Evolutionary conservation across 148 eudicot species (phyloP).

Genomic region (Chenopodium formosanum): DNA sequence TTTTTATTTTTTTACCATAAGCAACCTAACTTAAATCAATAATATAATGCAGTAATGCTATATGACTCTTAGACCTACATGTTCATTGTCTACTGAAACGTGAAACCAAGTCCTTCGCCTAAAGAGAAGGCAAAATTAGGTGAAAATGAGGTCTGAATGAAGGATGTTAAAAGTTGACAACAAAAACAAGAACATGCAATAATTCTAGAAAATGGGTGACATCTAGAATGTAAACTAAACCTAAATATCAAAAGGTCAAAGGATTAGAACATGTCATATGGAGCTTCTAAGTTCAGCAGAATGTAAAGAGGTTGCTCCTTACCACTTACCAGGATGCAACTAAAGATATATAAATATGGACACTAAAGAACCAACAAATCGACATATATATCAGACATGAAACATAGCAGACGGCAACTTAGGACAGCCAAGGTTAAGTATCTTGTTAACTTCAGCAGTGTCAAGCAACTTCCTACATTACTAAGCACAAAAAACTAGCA

Average conservation of each 20-base stretch:
- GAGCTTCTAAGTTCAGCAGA: not conserved
- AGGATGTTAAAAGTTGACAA: not conserved
- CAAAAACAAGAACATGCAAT: not conserved
- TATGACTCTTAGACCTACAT: slow-evolving; percentile 1
- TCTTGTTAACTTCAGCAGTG: not conserved
- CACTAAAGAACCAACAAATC: not conserved
- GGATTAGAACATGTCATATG: not conserved
- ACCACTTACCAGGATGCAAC: not conserved
- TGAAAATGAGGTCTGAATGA: not conserved
- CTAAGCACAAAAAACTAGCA: not conserved
- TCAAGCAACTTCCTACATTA: not conserved
- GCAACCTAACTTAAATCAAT: not conserved
- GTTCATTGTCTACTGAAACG: not conserved
- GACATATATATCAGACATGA: not conserved
- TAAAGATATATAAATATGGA: not conserved
- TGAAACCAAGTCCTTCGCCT: not conserved
- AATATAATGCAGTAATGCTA: not conserved
- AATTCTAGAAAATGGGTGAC: not conserved
- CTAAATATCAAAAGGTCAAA: not conserved
- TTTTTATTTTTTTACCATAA: not conserved
- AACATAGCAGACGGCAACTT: not conserved
- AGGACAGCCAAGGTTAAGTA: not conserved
- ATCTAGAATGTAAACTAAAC: not conserved
- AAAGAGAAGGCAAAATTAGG: not conserved
- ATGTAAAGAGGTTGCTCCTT: not conserved